Evolutionary conservation across 352 stramenopile species (phyloP), one percentile per base, ranked within the genome.

Genomic region (Pythium biforme): DNA sequence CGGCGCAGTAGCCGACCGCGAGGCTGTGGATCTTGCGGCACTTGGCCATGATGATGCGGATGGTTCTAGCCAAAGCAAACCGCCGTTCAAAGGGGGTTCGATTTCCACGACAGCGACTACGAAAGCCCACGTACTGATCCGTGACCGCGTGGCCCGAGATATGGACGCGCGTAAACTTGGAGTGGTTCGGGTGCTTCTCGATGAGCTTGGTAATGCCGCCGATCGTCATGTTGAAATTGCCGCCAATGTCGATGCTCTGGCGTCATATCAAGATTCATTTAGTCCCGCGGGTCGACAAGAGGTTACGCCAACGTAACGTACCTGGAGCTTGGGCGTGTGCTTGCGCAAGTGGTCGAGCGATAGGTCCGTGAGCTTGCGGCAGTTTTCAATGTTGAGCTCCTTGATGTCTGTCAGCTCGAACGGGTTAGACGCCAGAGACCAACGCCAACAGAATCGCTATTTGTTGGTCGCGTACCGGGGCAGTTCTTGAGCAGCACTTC

Each of bases 161-260:
- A 61, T 96, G 86, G 17, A 96, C 73, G 50, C 83, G 84, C 48
- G 82, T 83, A 60, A 96, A 95, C 66, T 93, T 93, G 69, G 88
- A 91, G 66, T 94, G 88, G 57, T 96, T 96, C 46, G 83, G 84
- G 51, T 96, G 88, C 68, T 90, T 92, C 54, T 96, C 88, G 60
- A 96, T 91, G 27, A 96, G 75, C 69, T 91, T 92, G 11, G 83
- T 94, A 68, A 96, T 90, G 37, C 81, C 88, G 12, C 69, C 47
- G 59, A 96, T 78, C 29, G 86, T 95, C 88, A 96, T 96, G 69
- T 96, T 96, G 62, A 94, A 95, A 67, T 95, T 89, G 8, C 88
- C 88, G 15, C 88, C 83, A 3, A 96, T 54, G 47, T 96, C 88
- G 54, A 96, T 83, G 64, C 84, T 89, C 84, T 96, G 47, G 43